phyloP scores from a whole-genome alignment of 139 green algal species.

The Trebouxia sp. region DNA sequence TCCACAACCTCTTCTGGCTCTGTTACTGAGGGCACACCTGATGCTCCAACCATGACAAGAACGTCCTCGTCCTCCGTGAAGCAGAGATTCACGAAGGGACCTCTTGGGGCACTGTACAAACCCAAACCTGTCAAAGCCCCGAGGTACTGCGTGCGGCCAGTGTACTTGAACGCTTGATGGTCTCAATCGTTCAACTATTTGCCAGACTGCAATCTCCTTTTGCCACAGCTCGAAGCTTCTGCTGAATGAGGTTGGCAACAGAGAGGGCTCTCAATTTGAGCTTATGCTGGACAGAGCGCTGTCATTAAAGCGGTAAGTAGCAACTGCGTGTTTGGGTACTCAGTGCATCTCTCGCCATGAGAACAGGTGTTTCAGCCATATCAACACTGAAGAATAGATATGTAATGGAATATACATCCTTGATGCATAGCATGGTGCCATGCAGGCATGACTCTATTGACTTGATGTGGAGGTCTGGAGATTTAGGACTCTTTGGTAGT shows the following conservation, averaged over 20 bases:
- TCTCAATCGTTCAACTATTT: not conserved
- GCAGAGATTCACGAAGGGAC: not conserved
- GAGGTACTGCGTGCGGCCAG: not conserved
- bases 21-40: not conserved
- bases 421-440: not conserved
- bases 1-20: not conserved
- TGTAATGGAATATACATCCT: not conserved
- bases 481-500: conserved; percentile 1
- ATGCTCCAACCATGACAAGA: not conserved
- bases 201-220: not conserved
- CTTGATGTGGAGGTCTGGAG: conserved; percentile 14
- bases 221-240: not conserved
- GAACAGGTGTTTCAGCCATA: not conserved
- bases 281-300: conserved; percentile 4
- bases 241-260: conserved; percentile 1
- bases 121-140: conserved; percentile 18
- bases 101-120: not conserved
- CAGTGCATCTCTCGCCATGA: not conserved
- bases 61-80: not conserved
- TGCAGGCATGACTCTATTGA: conserved; percentile 27
- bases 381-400: too few species aligned
- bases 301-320: conserved; percentile 8
- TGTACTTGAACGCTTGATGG: not conserved
- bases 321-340: too few species aligned
- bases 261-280: conserved; percentile 27